Conservation (phyloP, 306 rosid genomes). For the Notholithocarpus densiflorus region DNA sequence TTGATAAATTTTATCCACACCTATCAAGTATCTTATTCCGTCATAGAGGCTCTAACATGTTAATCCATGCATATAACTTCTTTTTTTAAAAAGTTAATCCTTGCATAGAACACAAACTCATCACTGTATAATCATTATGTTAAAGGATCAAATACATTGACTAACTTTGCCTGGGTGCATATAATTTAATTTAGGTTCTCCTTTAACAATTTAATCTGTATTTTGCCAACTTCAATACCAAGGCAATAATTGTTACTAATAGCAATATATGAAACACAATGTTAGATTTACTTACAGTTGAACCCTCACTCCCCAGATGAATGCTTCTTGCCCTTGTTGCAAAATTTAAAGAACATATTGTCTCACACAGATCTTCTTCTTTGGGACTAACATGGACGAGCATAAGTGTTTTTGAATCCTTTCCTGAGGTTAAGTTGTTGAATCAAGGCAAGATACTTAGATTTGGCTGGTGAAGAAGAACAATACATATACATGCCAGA, state of each 20-base stretch:
- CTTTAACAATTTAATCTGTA: not conserved
- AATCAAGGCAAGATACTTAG: not conserved
- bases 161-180: not conserved
- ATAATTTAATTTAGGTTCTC: not conserved
- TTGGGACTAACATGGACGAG: constrained; percentile 40
- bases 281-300: constrained; percentile 26
- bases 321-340: constrained; percentile 37
- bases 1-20: not conserved
- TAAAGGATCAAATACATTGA: not conserved
- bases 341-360: constrained; percentile 36
- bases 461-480: not conserved
- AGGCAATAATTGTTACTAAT: not conserved
- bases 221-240: not conserved
- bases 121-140: not conserved
- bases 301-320: constrained; percentile 26
- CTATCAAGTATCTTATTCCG: not conserved
- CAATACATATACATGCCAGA: not conserved
- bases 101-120: not conserved
- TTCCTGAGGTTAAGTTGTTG: constrained; percentile 22
- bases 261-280: not conserved
- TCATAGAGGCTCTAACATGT: not conserved
- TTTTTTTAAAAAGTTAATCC: not conserved
- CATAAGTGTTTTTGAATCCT: constrained; percentile 42
- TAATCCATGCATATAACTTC: not conserved
- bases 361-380: constrained; percentile 42